Evolutionary conservation across 1,284 basidiomycete species (phyloP), one percentile per base, ranked within the genome.

Genomic region (Microbotryum silenes-acaulis): DNA sequence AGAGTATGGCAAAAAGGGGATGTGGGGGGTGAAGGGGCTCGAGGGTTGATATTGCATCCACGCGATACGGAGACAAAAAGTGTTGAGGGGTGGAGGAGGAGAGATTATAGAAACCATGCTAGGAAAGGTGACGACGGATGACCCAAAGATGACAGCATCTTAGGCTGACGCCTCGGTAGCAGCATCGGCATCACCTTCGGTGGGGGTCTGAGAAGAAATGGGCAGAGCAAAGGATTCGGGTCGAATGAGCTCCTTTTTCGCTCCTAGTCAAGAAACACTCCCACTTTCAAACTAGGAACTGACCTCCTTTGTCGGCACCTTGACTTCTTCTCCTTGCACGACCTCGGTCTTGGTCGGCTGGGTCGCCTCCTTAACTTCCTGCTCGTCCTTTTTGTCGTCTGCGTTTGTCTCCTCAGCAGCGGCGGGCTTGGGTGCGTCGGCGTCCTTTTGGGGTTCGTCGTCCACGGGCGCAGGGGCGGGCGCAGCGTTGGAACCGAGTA

Each of bases 401-500:
- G 3, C 14, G 16, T 45, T 54, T 14, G 57, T 64, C 50, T 54
- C 62, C 48, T 62, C 65, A 29, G 60, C 57, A 1, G 63, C 53
- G 29, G 53, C 61, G 16, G 63, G 64, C 42, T 57, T 29, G 42
- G 59, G 23, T 42, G 51, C 37, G 37, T 47, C 37, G 16, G 55
- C 54, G 20, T 33, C 31, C 42, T 49, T 54, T 21, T 54, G n/a
- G 56, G 60, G 59, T 59, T 68, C 52, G 60, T 60, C 59, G 59
- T 54, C 57, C 5, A 57, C 69, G 37, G 71, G 67, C 44, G 68
- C 68, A 46, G 53, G 59, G 20, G 67, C 66, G 27, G 58, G 61
- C 5, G 72, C 31, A 74, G 69, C 21, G 18, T 75, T 74, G 51
- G 76, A 72, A 48, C 76, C 65, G 10, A 80, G 71, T 23, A 77